phyloP scores from a whole-genome alignment of 805 yeast genomes.

The Ogataea neopini region DNA sequence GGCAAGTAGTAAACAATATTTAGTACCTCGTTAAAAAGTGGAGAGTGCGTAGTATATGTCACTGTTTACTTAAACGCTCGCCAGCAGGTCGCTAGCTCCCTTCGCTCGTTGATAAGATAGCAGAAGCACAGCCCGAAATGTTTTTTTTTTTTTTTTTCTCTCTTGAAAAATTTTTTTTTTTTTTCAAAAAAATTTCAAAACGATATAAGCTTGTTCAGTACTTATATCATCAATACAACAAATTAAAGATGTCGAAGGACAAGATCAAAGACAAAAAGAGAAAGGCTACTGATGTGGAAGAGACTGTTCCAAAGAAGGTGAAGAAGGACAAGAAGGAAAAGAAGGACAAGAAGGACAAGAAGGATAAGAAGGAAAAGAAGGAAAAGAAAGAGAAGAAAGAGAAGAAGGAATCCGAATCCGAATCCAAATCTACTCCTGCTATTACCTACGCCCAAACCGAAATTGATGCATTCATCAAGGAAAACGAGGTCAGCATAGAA shows the following conservation, averaged over 20 bases:
- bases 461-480: slow-evolving; percentile 59
- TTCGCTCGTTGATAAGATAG: not conserved
- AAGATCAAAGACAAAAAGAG: slow-evolving; percentile 32
- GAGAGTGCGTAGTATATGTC: no score
- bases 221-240: no score
- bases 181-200: not conserved
- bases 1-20: no score
- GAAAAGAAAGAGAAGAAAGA: slow-evolving; percentile 39
- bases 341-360: slow-evolving; percentile 31
- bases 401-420: slow-evolving; percentile 41
- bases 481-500: slow-evolving; percentile 78
- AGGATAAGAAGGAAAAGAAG: slow-evolving; percentile 29
- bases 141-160: not conserved
- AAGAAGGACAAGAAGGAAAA: slow-evolving; percentile 22
- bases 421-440: slow-evolving; percentile 28
- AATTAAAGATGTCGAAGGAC: slow-evolving; percentile 25
- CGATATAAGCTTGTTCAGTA: no score
- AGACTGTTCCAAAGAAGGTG: not conserved
- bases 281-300: slow-evolving; percentile 7
- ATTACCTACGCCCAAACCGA: slow-evolving; percentile 49
- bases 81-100: not conserved
- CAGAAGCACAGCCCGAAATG: not conserved
- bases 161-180: not conserved
- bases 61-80: no score
- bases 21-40: no score